phyloP scores from a whole-genome alignment of 208 protist genomes.

The Angomonas deanei region DNA sequence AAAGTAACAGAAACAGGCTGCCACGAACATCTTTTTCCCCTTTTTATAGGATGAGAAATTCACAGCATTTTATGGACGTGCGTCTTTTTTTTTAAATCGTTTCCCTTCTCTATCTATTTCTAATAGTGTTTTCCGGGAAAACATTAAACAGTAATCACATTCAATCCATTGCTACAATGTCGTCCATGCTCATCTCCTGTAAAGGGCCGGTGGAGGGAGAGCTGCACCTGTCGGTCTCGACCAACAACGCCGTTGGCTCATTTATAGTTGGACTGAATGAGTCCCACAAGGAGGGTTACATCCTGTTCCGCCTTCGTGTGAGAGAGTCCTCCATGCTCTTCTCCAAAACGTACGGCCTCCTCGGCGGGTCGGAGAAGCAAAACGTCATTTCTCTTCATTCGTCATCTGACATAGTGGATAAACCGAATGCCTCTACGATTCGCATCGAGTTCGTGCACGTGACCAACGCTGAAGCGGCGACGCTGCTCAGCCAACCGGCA shows the following conservation, averaged over 20 bases:
- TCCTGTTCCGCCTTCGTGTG: constrained; percentile 57
- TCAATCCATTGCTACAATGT: background rate
- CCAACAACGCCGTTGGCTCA: constrained; percentile 20
- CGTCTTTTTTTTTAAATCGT: constrained; percentile 9
- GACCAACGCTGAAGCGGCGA: constrained; percentile 15
- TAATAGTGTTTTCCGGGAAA: background rate
- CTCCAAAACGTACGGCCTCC: constrained; percentile 50
- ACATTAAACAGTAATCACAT: too few species aligned
- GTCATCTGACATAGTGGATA: constrained; percentile 17
- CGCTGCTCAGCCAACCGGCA: constrained; percentile 11
- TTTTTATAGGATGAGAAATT: background rate
- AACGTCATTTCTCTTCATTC: constrained; percentile 29
- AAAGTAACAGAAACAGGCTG: background rate
- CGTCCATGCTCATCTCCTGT: constrained; percentile 7
- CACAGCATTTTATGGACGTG: constrained; percentile 1
- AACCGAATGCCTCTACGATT: constrained; percentile 35
- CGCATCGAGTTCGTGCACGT: constrained; percentile 46
- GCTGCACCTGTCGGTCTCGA: constrained; percentile 4
- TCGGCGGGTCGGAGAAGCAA: constrained; percentile 13
- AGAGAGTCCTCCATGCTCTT: constrained; percentile 50
- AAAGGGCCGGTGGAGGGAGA: background rate
- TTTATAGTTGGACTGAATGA: constrained; percentile 20
- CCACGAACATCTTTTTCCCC: background rate
- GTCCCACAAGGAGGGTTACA: constrained; percentile 3
- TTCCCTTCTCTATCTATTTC: background rate